These are phyloP conservation scores for Teunomyces gatunensis DNA, from an alignment of 805 yeast genomes.

Conservation along the genomic window DNA sequence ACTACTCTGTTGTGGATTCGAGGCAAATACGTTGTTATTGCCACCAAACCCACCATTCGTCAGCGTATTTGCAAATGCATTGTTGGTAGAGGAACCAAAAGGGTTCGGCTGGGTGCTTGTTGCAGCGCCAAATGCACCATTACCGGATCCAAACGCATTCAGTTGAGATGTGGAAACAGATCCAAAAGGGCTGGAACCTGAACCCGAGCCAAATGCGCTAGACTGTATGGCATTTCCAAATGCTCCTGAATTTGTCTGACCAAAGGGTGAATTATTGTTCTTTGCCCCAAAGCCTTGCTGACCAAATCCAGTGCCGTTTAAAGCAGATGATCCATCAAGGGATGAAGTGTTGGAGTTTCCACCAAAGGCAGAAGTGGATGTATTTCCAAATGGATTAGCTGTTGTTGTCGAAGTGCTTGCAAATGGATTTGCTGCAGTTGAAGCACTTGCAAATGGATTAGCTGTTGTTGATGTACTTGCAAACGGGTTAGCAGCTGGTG, in stretches of 20 bases:
- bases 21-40: constrained; percentile 1
- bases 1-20: not conserved
- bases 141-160: not conserved
- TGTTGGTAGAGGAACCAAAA: constrained; percentile 13
- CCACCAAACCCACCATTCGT: not conserved
- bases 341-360: not conserved
- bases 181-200: not conserved
- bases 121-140: constrained; percentile 3
- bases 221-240: not conserved
- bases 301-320: not conserved
- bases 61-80: constrained; percentile 12
- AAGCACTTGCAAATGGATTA: constrained; percentile 8
- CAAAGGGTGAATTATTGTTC: constrained; percentile 1
- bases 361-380: constrained; percentile 11
- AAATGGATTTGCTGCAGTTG: not conserved
- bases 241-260: not conserved
- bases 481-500: constrained; percentile 7
- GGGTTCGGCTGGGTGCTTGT: constrained; percentile 4
- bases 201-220: not conserved
- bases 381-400: constrained; percentile 1
- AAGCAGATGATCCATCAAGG: not conserved
- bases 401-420: not conserved
- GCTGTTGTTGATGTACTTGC: not conserved
- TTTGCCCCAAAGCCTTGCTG: not conserved
- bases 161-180: not conserved